Evolutionary conservation across 345 rosid species (phyloP).

Genomic region (Populus nigra): DNA sequence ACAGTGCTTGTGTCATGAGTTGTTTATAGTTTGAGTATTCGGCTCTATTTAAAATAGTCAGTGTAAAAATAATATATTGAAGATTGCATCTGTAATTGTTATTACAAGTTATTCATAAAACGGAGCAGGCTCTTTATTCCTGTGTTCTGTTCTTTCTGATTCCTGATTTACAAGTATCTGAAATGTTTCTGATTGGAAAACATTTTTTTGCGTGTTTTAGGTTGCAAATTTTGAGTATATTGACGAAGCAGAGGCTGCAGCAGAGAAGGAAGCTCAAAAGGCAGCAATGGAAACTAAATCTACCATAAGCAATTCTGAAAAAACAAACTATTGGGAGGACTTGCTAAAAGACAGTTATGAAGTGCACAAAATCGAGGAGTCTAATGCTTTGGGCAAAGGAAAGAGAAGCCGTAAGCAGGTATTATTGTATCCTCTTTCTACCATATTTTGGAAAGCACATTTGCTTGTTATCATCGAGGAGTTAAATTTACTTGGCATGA

Average conservation of each 20-base stretch:
- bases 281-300: conserved; percentile 55
- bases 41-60: neutral
- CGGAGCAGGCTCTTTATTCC: neutral
- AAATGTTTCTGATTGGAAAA: neutral
- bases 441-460: neutral
- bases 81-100: neutral
- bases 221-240: conserved; percentile 96
- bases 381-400: conserved; percentile 85
- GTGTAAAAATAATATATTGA: neutral
- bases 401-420: conserved; percentile 98
- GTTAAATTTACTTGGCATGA: neutral
- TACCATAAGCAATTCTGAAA: conserved; percentile 53
- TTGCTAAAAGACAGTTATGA: conserved; percentile 74
- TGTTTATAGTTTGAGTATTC: neutral
- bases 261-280: conserved; percentile 62
- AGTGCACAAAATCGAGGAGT: conserved; percentile 82
- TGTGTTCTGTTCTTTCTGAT: neutral
- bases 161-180: conserved; percentile 14
- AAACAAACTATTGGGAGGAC: conserved; percentile 89
- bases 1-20: neutral
- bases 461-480: neutral
- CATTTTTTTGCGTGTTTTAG: conserved; percentile 38
- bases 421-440: conserved; percentile 12
- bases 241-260: conserved; percentile 74
- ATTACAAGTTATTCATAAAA: neutral